These are phyloP conservation scores for Lophiostoma macrostomum DNA, from an alignment of 495 filamentous ascomycete genomes.

Conservation along the genomic window DNA sequence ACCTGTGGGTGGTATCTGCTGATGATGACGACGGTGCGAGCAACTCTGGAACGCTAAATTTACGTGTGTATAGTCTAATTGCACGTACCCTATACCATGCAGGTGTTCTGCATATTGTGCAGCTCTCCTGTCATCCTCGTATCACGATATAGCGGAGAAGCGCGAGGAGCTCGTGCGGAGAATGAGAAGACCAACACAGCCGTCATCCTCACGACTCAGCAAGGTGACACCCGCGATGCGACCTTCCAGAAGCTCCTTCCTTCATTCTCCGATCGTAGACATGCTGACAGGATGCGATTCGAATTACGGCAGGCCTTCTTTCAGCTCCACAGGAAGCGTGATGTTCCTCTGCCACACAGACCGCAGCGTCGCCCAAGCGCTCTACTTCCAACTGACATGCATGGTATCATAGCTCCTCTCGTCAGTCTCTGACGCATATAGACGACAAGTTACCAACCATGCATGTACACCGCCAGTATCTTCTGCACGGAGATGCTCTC, in stretches of 20 bases:
- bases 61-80: constrained; percentile 16
- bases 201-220: neutral
- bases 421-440: constrained; percentile 7
- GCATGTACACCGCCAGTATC: constrained; percentile 1
- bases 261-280: constrained; percentile 6
- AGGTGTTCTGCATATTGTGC: too few species aligned
- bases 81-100: neutral
- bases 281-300: neutral
- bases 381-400: constrained; percentile 10
- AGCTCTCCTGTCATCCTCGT: too few species aligned
- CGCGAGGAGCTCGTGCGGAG: too few species aligned
- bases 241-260: constrained; percentile 5
- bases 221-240: neutral
- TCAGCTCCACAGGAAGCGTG: neutral
- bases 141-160: too few species aligned
- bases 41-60: constrained; percentile 14
- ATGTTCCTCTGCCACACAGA: neutral
- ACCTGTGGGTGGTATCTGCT: too few species aligned
- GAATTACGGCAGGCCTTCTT: neutral
- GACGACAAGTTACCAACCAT: neutral
- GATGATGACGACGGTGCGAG: neutral
- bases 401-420: constrained; percentile 4
- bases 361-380: constrained; percentile 5
- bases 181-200: neutral
- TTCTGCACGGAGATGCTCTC: too few species aligned